Percentiles rank a stretch among this genome's conserved stretches.
Conservation (phyloP, 257 asterid species). For the Avicennia marina region DNA sequence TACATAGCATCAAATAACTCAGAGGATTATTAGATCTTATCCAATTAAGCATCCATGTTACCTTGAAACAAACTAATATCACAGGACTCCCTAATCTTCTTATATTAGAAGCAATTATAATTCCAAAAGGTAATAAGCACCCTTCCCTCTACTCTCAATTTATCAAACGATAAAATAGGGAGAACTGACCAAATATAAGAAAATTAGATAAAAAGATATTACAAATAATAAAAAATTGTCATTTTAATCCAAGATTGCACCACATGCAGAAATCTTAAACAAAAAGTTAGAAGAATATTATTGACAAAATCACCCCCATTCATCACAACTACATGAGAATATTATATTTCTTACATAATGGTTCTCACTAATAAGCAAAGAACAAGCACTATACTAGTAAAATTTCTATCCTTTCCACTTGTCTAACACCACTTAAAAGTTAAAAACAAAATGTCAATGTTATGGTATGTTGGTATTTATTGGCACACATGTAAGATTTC, state of each 20-base stretch:
- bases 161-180: not conserved
- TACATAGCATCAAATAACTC: not conserved
- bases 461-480: too few relatives aligned
- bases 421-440: not conserved
- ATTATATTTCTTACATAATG: slow-evolving; percentile 7
- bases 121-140: not conserved
- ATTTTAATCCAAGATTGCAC: not conserved
- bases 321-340: not conserved
- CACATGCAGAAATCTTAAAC: slow-evolving; percentile 3
- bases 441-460: too few relatives aligned
- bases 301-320: not conserved
- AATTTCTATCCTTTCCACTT: not conserved
- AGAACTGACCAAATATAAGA: not conserved
- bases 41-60: not conserved
- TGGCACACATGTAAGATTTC: too few relatives aligned
- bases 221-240: too few relatives aligned
- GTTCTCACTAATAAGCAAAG: not conserved
- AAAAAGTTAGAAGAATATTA: not conserved
- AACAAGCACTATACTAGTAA: not conserved
- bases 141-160: not conserved
- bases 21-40: not conserved
- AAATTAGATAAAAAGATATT: not conserved
- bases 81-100: not conserved
- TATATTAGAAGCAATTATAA: not conserved
- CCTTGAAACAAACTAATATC: not conserved